Evolutionary conservation across 345 rosid species (phyloP).

Genomic region (Microcos paniculata): DNA sequence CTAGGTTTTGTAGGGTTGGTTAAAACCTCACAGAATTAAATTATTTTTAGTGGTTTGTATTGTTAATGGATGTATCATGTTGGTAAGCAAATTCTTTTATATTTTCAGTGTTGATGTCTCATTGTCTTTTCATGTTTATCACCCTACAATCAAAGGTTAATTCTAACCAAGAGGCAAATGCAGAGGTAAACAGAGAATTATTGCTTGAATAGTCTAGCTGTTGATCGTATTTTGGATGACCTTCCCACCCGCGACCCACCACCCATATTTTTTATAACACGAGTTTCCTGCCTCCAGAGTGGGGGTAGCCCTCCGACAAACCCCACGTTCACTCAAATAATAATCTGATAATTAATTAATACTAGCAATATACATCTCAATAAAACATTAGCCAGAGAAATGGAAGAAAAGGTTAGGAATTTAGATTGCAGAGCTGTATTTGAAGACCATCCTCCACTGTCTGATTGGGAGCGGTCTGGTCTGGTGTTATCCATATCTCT

Average conservation of each 20-base stretch:
- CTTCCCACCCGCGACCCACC: not conserved
- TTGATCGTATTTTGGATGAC: not conserved
- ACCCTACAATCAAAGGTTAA: not conserved
- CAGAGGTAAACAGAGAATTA: not conserved
- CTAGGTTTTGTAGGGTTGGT: slow-evolving; percentile 21
- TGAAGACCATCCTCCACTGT: not conserved
- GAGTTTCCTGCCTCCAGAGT: not conserved
- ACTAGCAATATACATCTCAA: not conserved
- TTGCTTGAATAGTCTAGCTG: not conserved
- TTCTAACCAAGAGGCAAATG: slow-evolving; percentile 2
- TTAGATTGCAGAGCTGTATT: not conserved
- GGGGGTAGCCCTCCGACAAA: not conserved
- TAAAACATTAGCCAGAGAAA: not conserved
- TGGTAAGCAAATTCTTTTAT: not conserved
- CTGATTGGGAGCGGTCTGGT: not conserved
- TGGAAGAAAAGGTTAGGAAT: slow-evolving; percentile 2
- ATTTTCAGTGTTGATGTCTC: not conserved
- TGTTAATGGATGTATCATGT: slow-evolving; percentile 19
- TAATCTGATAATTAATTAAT: not conserved
- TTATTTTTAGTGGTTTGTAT: slow-evolving; percentile 26
- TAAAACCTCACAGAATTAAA: slow-evolving; percentile 23
- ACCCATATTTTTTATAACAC: not conserved
- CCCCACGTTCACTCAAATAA: slow-evolving; percentile 3
- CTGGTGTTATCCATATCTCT: slow-evolving; percentile 6
- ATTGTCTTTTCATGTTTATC: not conserved